Evolutionary conservation across 441 rosid genomes (phyloP).

Genomic region (Populus hybrid): DNA sequence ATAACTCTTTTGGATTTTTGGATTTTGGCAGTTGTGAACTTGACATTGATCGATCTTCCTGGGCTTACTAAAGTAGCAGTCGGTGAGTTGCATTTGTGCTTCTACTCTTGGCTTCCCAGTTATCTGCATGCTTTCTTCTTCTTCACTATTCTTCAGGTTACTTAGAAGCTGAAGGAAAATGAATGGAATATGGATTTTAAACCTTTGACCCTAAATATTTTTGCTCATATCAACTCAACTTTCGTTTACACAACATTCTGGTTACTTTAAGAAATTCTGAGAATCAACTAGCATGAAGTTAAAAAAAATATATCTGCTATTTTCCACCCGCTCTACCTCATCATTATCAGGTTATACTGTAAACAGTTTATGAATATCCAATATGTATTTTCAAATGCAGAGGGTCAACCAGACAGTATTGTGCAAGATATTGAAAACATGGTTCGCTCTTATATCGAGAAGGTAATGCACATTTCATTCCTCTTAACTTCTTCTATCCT

Average conservation of each 20-base stretch:
- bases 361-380: not conserved
- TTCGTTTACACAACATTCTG: not conserved
- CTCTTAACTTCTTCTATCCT: not conserved
- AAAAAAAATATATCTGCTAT: not conserved
- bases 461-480: slow-evolving; percentile 44
- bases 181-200: not conserved
- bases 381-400: slow-evolving; percentile 41
- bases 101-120: not conserved
- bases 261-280: not conserved
- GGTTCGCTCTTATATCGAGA: slow-evolving; percentile 93
- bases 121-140: not conserved
- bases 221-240: not conserved
- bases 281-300: not conserved
- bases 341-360: not conserved
- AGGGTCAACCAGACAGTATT: slow-evolving; percentile 91
- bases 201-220: too few species aligned
- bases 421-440: slow-evolving; percentile 94
- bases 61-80: slow-evolving; percentile 98
- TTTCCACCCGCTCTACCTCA: not conserved
- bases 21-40: slow-evolving; percentile 78
- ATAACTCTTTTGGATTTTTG: not conserved
- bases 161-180: slow-evolving; percentile 18
- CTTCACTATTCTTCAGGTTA: slow-evolving; percentile 3
- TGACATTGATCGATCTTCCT: slow-evolving; percentile 98
- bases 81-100: slow-evolving; percentile 51